Conservation (phyloP, 352 stramenopile genomes). For the Globisporangium canariense region DNA sequence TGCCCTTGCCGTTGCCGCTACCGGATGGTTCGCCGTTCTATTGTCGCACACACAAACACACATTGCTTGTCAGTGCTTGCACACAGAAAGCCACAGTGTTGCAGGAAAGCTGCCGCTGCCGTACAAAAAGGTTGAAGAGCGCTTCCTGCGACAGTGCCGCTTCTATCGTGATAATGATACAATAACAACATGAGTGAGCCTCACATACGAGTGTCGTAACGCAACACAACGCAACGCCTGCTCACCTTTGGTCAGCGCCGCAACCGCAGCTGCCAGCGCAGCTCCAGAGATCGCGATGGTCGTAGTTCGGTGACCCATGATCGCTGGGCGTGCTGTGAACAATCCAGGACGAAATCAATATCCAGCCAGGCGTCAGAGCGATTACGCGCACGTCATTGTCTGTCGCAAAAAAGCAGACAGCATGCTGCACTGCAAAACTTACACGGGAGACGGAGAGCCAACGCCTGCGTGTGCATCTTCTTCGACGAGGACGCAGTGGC, state of each 20-base stretch:
- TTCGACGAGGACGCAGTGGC: constrained; percentile 29
- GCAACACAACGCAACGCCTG: neutral
- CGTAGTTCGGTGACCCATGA: constrained; percentile 10
- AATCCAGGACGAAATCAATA: neutral
- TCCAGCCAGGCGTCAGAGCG: neutral
- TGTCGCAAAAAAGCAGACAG: neutral
- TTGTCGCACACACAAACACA: neutral
- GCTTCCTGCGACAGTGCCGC: constrained; percentile 47
- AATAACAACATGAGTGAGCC: neutral
- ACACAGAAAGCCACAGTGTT: neutral
- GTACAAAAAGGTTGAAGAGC: constrained; percentile 34
- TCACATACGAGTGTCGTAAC: neutral
- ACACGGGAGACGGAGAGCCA: constrained; percentile 28
- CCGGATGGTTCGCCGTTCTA: constrained; percentile 25
- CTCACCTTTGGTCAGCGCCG: constrained; percentile 35
- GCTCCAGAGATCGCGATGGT: constrained; percentile 37
- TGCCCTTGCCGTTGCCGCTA: constrained; percentile 29
- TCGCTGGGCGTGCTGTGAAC: constrained; percentile 12
- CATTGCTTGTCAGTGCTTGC: neutral
- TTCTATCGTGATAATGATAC: constrained; percentile 11
- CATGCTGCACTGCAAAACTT: constrained; percentile 1
- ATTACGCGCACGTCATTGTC: neutral
- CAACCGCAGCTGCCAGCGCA: constrained; percentile 44
- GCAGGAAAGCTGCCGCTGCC: neutral
- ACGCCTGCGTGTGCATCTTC: constrained; percentile 25